Evolutionary conservation across 768 basidiomycete genomes (phyloP).

Genomic region (Serendipita indica): DNA sequence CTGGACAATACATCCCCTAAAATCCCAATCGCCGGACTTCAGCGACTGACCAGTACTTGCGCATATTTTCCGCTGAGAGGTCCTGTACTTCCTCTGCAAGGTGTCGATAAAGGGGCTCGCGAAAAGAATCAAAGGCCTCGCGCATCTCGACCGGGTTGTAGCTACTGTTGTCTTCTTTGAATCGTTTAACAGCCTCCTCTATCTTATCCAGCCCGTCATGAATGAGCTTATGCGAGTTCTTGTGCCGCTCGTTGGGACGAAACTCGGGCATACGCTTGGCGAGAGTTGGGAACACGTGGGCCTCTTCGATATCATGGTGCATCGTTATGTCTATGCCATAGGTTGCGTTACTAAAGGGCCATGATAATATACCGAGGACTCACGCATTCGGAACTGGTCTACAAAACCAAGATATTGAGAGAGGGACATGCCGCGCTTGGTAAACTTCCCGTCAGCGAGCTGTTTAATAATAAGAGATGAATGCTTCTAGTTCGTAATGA

Average conservation of each 20-base stretch:
- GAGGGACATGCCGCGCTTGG: conserved; percentile 9
- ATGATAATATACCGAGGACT: background rate
- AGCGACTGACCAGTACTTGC: conserved; percentile 9
- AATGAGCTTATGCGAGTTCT: conserved; percentile 1
- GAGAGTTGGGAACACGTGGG: conserved; percentile 10
- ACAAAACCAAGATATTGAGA: conserved; percentile 8
- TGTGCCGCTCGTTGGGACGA: conserved; percentile 9
- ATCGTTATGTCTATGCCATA: background rate
- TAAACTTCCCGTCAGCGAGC: conserved; percentile 10
- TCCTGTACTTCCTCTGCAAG: background rate
- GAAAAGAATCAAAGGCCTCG: conserved; percentile 11
- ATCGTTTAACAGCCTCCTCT: conserved; percentile 5
- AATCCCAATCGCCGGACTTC: background rate
- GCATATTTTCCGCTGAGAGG: conserved; percentile 11
- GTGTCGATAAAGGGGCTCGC: conserved; percentile 2
- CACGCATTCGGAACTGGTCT: conserved; percentile 9
- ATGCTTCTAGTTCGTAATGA: background rate
- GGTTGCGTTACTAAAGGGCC: background rate
- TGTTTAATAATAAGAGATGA: background rate
- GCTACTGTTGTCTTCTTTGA: background rate
- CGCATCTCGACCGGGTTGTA: conserved; percentile 11
- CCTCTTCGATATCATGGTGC: conserved; percentile 12
- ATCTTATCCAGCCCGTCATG: conserved; percentile 9
- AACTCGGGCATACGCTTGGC: conserved; percentile 12
- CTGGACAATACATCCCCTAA: background rate